Conservation (phyloP, 2,329 filamentous ascomycete species). For the Curvularia eragrostidis region DNA sequence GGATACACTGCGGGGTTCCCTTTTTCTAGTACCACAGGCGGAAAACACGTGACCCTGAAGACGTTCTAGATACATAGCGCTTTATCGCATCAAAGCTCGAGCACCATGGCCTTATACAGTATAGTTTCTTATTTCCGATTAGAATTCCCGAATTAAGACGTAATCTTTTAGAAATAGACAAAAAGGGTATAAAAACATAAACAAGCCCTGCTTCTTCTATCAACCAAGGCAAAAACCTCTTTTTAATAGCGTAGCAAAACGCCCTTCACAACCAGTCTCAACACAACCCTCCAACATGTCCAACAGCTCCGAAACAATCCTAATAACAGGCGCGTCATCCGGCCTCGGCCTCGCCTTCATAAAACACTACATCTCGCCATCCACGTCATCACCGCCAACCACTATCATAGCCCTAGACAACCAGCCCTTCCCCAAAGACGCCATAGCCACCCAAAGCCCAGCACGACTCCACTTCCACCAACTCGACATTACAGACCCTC, state of each 20-base stretch:
- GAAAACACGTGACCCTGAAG: neutral
- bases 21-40: too few relatives aligned
- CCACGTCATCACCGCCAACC: constrained; percentile 6
- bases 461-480: constrained; percentile 17
- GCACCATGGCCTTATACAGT: neutral
- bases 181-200: neutral
- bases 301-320: constrained; percentile 61
- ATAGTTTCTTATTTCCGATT: constrained; percentile 2
- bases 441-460: neutral
- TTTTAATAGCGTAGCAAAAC: neutral
- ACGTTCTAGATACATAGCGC: too few relatives aligned
- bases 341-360: constrained; percentile 78
- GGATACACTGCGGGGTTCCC: constrained; percentile 12
- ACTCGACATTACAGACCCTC: constrained; percentile 17
- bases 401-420: constrained; percentile 35
- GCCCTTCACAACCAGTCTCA: neutral
- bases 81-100: neutral
- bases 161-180: neutral
- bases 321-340: constrained; percentile 93
- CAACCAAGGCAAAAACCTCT: neutral
- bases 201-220: neutral
- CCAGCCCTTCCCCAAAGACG: constrained; percentile 5
- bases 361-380: constrained; percentile 30
- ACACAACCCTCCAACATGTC: neutral
- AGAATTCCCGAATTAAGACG: constrained; percentile 8